Conservation (phyloP, 2,329 filamentous ascomycete genomes). For the Hypocreales sp. region DNA sequence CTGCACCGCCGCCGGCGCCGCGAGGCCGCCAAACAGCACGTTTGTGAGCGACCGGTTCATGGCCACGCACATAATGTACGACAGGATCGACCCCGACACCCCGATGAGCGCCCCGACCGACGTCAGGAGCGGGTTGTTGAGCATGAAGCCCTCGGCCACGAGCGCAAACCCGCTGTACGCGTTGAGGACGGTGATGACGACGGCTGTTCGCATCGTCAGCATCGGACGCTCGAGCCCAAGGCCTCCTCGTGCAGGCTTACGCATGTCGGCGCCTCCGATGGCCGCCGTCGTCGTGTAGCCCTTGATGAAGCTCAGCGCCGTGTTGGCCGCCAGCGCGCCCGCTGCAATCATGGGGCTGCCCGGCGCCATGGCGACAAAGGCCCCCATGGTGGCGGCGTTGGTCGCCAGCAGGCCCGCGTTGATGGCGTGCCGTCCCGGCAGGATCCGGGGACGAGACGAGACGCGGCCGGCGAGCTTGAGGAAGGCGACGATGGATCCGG, state of each 20-base stretch:
- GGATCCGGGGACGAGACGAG: constrained; percentile 57
- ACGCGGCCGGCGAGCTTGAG: constrained; percentile 73
- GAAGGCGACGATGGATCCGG: constrained; percentile 79
- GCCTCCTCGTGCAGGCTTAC: constrained; percentile 15
- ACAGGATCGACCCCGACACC: constrained; percentile 76
- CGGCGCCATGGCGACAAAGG: constrained; percentile 69
- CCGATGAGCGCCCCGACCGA: constrained; percentile 79
- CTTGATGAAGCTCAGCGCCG: constrained; percentile 66
- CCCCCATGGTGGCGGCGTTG: constrained; percentile 71
- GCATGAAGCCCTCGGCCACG: constrained; percentile 83
- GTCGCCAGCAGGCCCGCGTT: constrained; percentile 61
- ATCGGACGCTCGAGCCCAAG: not conserved
- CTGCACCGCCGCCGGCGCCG: constrained; percentile 38
- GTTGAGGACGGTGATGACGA: constrained; percentile 81
- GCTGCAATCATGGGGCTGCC: constrained; percentile 67
- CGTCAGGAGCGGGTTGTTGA: constrained; percentile 72
- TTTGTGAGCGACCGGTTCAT: constrained; percentile 90
- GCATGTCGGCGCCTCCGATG: constrained; percentile 91
- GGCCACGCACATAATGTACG: constrained; percentile 73
- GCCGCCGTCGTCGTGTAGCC: constrained; percentile 78
- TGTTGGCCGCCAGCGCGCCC: constrained; percentile 60
- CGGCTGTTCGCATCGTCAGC: constrained; percentile 26
- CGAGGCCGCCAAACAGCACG: constrained; percentile 63
- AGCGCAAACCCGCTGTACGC: constrained; percentile 84
- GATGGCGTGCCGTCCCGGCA: constrained; percentile 61